Base-by-base conservation (phyloP, 2,329 filamentous ascomycete genomes). In the Aureobasidium melanogenum region DNA sequence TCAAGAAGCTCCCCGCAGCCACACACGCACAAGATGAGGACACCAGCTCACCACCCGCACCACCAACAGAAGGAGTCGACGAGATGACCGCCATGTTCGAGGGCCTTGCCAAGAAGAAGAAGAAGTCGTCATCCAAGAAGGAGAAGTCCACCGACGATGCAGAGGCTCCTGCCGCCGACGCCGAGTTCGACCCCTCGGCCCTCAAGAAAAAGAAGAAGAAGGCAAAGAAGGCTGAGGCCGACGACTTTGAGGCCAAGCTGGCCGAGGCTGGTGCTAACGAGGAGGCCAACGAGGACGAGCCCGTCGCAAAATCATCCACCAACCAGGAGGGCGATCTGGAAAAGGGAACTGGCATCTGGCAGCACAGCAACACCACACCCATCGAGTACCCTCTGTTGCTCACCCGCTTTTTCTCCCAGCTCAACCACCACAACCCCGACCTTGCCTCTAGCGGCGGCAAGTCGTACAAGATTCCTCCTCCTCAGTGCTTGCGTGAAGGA, bases 381-480 rank as follows among this genome's bases (percentile, higher is more conserved):
- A 91, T 97, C 76, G 86, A 83, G 72, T 99, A 97, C 83, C 84
- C 86, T 71, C 83, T 91, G 65, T 86, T 99, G 55, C 86, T 97
- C 67, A 84, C 82, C 71, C 90, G 94, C 68, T 99, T 99, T 84
- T 99, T 97, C 84, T 88, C 85, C 73, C 88, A 96, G 67, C 86
- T 99, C 66, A 87, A 94, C 76, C 89, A 93, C 77, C 92, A 95
- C 82, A 96, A 99, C 81, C 94, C 94, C 69, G 94, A 99, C 75
- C 88, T 97, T 71, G 88, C 93, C 66, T 88, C 89, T 65, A 64
- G 66, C 52, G 71, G 71, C 46, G 89, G 86, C 74, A 94, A 91
- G 83, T 95, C 89, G 77, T 99, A 97, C 86, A 97, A 97, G 86
- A 99, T 99, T 69, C 94, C 94, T 57, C 94, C 94, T 58, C 94